Conservation (phyloP, 495 filamentous ascomycete species). For the Cercophora samala region DNA sequence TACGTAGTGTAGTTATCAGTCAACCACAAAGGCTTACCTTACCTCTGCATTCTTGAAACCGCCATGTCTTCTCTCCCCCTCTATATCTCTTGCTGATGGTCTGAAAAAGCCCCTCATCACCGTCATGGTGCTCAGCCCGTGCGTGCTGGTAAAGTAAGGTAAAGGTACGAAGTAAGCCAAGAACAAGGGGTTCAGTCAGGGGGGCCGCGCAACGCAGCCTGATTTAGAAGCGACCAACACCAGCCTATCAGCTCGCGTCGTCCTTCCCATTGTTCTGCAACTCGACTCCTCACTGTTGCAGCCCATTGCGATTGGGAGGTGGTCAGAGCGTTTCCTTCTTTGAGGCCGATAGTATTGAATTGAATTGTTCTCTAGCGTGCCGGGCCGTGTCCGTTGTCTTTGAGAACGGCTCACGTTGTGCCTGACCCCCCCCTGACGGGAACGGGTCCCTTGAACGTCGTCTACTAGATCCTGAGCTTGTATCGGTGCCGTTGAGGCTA, state of each 20-base stretch:
- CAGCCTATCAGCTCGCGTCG: slow-evolving; percentile 28
- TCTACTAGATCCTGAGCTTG: not conserved
- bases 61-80: not conserved
- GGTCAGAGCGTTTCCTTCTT: slow-evolving; percentile 9
- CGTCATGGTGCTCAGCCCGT: not conserved
- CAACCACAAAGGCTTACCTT: not conserved
- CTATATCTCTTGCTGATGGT: not conserved
- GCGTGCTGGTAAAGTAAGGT: no score
- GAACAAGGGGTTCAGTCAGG: slow-evolving; percentile 11
- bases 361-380: not conserved
- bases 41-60: not conserved
- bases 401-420: not conserved
- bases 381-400: not conserved
- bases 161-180: slow-evolving; percentile 11
- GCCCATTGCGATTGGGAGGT: slow-evolving; percentile 16
- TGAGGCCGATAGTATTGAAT: not conserved
- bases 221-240: slow-evolving; percentile 20
- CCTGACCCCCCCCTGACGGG: no score
- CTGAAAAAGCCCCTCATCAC: not conserved
- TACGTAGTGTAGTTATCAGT: not conserved
- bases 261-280: not conserved
- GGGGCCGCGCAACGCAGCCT: slow-evolving; percentile 17
- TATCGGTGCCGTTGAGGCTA: slow-evolving; percentile 6
- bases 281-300: not conserved
- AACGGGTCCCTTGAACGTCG: not conserved